phyloP scores from a whole-genome alignment of 495 filamentous ascomycete genomes.

The Neurospora tetrasperma region DNA sequence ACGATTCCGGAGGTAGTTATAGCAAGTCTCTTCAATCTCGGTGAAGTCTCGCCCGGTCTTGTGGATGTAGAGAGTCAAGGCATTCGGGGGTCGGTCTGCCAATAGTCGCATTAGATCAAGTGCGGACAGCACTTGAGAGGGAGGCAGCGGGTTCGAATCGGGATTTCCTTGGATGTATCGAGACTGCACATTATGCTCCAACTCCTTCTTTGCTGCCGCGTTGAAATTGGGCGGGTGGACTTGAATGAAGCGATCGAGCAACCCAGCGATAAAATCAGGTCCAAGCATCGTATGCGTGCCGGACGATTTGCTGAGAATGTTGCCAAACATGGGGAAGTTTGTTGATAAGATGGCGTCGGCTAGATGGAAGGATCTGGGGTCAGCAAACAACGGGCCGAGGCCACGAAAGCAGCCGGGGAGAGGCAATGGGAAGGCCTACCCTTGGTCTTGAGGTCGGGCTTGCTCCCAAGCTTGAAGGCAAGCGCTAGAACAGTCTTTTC shows the following conservation, averaged over 20 bases:
- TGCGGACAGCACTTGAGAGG: slow-evolving; percentile 62
- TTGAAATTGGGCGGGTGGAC: slow-evolving; percentile 74
- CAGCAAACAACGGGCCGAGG: slow-evolving; percentile 10
- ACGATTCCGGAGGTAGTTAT: slow-evolving; percentile 48
- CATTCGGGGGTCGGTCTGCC: slow-evolving; percentile 46
- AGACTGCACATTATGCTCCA: slow-evolving; percentile 54
- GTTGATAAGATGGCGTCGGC: slow-evolving; percentile 75
- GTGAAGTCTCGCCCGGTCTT: slow-evolving; percentile 56
- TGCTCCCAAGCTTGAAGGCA: slow-evolving; percentile 71
- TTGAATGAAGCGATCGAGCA: slow-evolving; percentile 72
- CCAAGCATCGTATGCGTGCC: slow-evolving; percentile 52
- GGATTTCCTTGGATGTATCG: slow-evolving; percentile 48
- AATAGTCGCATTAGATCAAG: slow-evolving; percentile 64
- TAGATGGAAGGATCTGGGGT: slow-evolving; percentile 31
- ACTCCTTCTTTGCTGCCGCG: slow-evolving; percentile 56
- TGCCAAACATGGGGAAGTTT: slow-evolving; percentile 63
- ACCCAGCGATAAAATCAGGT: slow-evolving; percentile 56
- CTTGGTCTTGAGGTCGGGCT: slow-evolving; percentile 76
- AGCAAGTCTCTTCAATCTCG: slow-evolving; percentile 38
- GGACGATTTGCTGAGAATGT: slow-evolving; percentile 50
- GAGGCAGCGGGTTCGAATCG: slow-evolving; percentile 44
- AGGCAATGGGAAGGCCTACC: slow-evolving; percentile 42
- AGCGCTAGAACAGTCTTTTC: slow-evolving; percentile 82
- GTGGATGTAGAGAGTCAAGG: slow-evolving; percentile 68
- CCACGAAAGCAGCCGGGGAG: neutral